phyloP scores from a whole-genome alignment of 1,284 basidiomycete species.

The Phlebopus sp. region DNA sequence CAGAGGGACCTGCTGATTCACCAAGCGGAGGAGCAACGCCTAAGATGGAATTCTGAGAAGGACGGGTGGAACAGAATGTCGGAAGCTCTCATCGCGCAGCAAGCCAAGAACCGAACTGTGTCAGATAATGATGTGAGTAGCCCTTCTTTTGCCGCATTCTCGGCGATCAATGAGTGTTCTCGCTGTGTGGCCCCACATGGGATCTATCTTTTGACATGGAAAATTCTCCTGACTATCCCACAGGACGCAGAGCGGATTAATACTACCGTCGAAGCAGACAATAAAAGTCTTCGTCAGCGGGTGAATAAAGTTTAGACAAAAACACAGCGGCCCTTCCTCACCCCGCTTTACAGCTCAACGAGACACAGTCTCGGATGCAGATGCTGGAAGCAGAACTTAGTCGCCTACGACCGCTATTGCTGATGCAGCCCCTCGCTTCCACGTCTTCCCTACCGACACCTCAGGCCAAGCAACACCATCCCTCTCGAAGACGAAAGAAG shows the following conservation, averaged over 20 bases:
- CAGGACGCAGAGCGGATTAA: conserved; percentile 54
- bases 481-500: conserved; percentile 27
- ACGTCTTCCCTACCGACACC: conserved; percentile 21
- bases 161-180: not conserved
- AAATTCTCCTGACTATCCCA: conserved; percentile 9
- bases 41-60: conserved; percentile 56
- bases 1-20: conserved; percentile 58
- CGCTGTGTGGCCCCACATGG: not conserved
- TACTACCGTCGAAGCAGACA: conserved; percentile 49
- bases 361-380: conserved; percentile 38
- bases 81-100: conserved; percentile 57
- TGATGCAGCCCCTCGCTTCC: conserved; percentile 41
- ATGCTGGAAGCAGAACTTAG: conserved; percentile 43
- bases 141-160: conserved; percentile 5
- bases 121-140: conserved; percentile 44
- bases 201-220: not conserved
- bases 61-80: conserved; percentile 59
- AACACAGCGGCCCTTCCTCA: conserved; percentile 8
- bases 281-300: conserved; percentile 52
- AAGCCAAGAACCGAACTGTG: conserved; percentile 35
- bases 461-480: conserved; percentile 16
- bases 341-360: conserved; percentile 34
- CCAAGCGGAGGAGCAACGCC: conserved; percentile 52
- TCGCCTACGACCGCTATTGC: conserved; percentile 42
- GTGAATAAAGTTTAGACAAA: conserved; percentile 30